A percentile compares a stretch with the other conserved stretches of the same genome.
Conservation (phyloP, 768 basidiomycete genomes). For the Neoboletus magnificus region DNA sequence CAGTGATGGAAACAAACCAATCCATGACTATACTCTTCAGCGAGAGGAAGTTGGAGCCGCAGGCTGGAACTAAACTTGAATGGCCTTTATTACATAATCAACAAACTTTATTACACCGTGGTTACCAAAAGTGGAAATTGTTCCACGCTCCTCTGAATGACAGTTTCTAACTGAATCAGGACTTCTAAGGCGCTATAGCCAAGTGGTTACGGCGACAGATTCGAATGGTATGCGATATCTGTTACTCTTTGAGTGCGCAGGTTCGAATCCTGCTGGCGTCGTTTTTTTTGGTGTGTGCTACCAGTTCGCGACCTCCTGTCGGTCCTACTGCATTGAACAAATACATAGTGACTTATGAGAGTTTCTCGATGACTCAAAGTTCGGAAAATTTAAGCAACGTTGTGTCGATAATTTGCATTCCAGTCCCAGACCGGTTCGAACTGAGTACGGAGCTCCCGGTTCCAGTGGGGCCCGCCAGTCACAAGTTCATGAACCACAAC, state of each 20-base stretch:
- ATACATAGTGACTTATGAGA: too few species aligned
- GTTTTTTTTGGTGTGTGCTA: constrained; percentile 14
- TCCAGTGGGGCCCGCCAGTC: not conserved
- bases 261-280: constrained; percentile 43
- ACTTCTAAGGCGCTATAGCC: constrained; percentile 50
- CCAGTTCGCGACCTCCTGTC: not conserved
- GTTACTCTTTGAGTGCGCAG: constrained; percentile 41
- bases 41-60: not conserved
- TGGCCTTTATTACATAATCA: too few species aligned
- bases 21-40: constrained; percentile 37
- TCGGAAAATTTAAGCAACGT: not conserved
- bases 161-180: too few species aligned
- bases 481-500: not conserved
- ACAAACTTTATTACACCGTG: too few species aligned
- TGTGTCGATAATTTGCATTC: not conserved
- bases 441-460: too few species aligned
- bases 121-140: too few species aligned
- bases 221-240: constrained; percentile 42
- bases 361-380: too few species aligned
- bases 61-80: too few species aligned
- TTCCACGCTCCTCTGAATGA: too few species aligned
- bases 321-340: not conserved
- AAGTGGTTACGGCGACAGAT: constrained; percentile 79
- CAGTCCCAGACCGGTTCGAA: not conserved
- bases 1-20: constrained; percentile 36